Evolutionary conservation across 306 rosid species (phyloP).

Genomic region (Sechiopsis laciniata): DNA sequence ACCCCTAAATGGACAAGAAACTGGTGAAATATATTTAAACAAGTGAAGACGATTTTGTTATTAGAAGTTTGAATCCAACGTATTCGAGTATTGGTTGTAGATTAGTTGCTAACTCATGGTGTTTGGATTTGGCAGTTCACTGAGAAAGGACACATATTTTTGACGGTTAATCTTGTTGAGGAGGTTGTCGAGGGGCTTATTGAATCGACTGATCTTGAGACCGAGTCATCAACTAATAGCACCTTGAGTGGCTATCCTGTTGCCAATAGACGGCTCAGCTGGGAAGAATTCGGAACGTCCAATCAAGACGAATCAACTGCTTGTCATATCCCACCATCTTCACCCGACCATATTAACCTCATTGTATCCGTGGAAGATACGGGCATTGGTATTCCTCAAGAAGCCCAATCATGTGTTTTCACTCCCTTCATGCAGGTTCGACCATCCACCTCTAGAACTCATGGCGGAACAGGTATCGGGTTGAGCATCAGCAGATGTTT

Average conservation of each 20-base stretch:
- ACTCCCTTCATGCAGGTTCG: conserved; percentile 97
- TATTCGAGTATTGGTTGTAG: not conserved
- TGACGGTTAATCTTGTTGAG: conserved; percentile 77
- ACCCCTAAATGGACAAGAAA: no score
- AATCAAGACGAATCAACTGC: conserved; percentile 50
- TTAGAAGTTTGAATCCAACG: no score
- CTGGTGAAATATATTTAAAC: no score
- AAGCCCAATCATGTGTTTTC: conserved; percentile 65
- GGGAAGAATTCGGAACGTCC: conserved; percentile 58
- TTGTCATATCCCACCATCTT: conserved; percentile 43
- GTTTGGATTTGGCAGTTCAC: conserved; percentile 61
- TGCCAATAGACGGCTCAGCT: conserved; percentile 56
- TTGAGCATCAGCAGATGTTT: conserved; percentile 94
- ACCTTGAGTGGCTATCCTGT: conserved; percentile 84
- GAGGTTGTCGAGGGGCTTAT: conserved; percentile 39
- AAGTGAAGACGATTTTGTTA: no score
- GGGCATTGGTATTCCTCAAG: conserved; percentile 85
- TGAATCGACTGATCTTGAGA: conserved; percentile 58
- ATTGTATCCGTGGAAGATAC: conserved; percentile 97
- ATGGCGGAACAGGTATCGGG: conserved; percentile 98
- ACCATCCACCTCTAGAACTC: conserved; percentile 76
- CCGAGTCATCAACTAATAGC: conserved; percentile 45
- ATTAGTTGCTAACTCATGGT: not conserved
- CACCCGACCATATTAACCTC: conserved; percentile 51
- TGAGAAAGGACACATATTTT: conserved; percentile 89